phyloP scores from a whole-genome alignment of 306 rosid genomes.

The Citrullus mucosospermus region DNA sequence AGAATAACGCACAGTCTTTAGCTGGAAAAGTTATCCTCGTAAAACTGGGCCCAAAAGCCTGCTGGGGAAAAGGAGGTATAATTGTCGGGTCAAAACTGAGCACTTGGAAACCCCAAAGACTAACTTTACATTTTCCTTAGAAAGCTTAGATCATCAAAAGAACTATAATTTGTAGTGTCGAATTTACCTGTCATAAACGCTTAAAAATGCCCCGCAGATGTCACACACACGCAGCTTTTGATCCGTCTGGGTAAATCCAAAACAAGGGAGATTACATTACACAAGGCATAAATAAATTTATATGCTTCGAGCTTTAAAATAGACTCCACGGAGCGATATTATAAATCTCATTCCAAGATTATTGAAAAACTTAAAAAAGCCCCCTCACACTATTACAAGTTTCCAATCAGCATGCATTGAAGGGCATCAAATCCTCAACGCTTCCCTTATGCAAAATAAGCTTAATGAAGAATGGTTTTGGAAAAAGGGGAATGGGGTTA shows the following conservation, averaged over 20 bases:
- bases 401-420: background rate
- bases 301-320: background rate
- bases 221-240: conserved; percentile 98
- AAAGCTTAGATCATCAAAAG: conserved; percentile 17
- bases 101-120: conserved; percentile 79
- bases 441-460: background rate
- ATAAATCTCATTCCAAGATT: background rate
- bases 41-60: conserved; percentile 99
- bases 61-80: conserved; percentile 99
- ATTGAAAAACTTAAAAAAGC: background rate
- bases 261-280: background rate
- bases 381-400: background rate
- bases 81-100: conserved; percentile 95
- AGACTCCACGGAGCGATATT: background rate
- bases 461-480: background rate
- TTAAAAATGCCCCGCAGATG: conserved; percentile 97
- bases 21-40: conserved; percentile 99
- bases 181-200: conserved; percentile 94
- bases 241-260: conserved; percentile 60
- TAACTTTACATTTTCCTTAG: conserved; percentile 41
- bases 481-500: background rate
- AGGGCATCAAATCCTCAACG: background rate
- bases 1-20: conserved; percentile 99
- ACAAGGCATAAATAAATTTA: background rate
- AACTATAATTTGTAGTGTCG: background rate